Evolutionary conservation across 1,284 basidiomycete species (phyloP), one percentile per base, ranked within the genome.

Genomic region (Apiotrichum laibachii): DNA sequence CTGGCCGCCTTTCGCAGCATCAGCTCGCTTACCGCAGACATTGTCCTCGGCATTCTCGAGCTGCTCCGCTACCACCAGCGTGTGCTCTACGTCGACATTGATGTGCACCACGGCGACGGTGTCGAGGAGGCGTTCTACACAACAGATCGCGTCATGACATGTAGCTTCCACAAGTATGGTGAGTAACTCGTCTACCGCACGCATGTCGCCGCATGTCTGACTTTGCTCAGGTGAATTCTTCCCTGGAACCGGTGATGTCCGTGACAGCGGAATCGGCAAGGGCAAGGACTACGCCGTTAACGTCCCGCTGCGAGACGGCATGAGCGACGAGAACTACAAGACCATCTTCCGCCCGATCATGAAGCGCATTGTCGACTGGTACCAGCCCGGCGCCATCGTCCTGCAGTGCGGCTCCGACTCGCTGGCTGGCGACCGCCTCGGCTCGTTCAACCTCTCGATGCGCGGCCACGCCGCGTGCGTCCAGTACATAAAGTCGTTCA

Each of bases 121-220:
- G 96, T 99, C 10, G 96, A 99, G 76, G 96, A 99, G 78, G 96
- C 96, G 0, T 99, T 99, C 77, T 99, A 98, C 77, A 96, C 94
- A 0, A 99, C 96, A 16, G 95, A 99, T 73, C 83, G 96, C 48
- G 96, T 99, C 52, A 99, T 99, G 96, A 98, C 95, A 0, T 88
- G 88, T 73, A 93, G 90, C 68, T 97, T 99, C 79, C 96, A 99
- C 79, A 99, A 99, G 79, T 99, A 97, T 70, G 96, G 96, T 50
- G 51, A 51, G 50, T 26, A n/a, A 22, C 33, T 53, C 22, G 31
- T n/a, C n/a, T n/a, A 16, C 21, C 11, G n/a, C 19, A 26, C n/a
- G 47, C 6, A 35, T 18, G 19, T 3, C 19, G 10, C 5, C 15
- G 10, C 26, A n/a, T 16, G 10, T 8, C 34, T 19, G 9, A 18